These are phyloP conservation scores for Colletotrichum caudatum DNA, from an alignment of 2,329 filamentous ascomycete species.

Conservation along the genomic window DNA sequence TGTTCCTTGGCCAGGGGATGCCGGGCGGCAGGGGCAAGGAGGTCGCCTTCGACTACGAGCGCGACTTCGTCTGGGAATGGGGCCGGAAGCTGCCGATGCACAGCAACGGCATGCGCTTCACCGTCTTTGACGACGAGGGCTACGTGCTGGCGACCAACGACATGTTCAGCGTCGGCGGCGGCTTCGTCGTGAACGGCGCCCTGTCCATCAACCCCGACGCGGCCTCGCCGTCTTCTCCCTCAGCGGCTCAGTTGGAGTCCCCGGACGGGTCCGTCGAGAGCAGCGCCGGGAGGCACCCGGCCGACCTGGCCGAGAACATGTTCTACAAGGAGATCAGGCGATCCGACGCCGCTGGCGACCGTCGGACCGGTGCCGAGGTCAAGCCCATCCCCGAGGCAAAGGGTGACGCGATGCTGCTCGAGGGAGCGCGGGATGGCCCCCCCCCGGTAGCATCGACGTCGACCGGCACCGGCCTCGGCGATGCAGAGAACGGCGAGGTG, in stretches of 20 bases:
- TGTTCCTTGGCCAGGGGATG: constrained; percentile 58
- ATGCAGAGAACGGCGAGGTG: constrained; percentile 29
- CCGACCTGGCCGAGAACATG: constrained; percentile 64
- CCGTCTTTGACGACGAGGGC: constrained; percentile 61
- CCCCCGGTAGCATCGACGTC: constrained; percentile 13
- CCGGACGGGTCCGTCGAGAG: constrained; percentile 24
- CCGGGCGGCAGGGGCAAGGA: constrained; percentile 56
- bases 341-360: constrained; percentile 59
- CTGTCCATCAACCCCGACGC: constrained; percentile 56
- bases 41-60: constrained; percentile 62
- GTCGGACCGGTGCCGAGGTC: constrained; percentile 58
- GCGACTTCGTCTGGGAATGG: constrained; percentile 65
- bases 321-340: constrained; percentile 64
- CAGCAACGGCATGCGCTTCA: constrained; percentile 65
- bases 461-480: neutral
- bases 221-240: constrained; percentile 30
- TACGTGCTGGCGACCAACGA: constrained; percentile 62
- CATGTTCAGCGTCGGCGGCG: constrained; percentile 64
- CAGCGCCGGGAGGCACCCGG: constrained; percentile 51
- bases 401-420: constrained; percentile 25
- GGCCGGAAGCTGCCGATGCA: constrained; percentile 63
- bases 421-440: neutral
- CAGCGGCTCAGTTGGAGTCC: constrained; percentile 44
- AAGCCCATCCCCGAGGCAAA: constrained; percentile 49
- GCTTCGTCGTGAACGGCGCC: constrained; percentile 64